Percentiles rank a stretch among this genome's conserved stretches.
Evolutionary conservation across 1,139 yeast species (phyloP).

Genomic region (Protomyces inouyei): DNA sequence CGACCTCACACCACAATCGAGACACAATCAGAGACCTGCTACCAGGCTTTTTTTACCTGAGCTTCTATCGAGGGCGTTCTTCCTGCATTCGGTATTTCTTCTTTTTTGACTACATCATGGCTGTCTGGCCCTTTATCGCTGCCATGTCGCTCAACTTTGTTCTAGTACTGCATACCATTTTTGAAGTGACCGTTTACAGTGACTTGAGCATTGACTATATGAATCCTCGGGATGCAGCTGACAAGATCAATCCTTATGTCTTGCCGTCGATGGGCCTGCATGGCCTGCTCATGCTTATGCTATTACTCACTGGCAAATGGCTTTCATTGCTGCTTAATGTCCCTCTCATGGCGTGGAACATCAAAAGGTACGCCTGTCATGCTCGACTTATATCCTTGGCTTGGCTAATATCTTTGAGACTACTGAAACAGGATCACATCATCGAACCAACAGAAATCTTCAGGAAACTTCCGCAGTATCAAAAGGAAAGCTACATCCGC

Average conservation of each 20-base stretch:
- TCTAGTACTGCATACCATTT: slow-evolving; percentile 83
- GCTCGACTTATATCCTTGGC: background rate
- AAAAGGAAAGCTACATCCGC: slow-evolving; percentile 63
- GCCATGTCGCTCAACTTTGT: slow-evolving; percentile 59
- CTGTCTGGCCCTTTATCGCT: slow-evolving; percentile 8
- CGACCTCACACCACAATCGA: no score
- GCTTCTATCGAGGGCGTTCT: no score
- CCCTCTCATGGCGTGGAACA: slow-evolving; percentile 79
- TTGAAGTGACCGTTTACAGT: slow-evolving; percentile 75
- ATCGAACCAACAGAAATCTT: slow-evolving; percentile 97
- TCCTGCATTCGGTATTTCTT: no score
- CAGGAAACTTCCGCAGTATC: slow-evolving; percentile 76
- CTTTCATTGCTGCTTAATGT: slow-evolving; percentile 76
- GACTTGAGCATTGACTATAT: slow-evolving; percentile 58
- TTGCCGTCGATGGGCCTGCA: slow-evolving; percentile 89
- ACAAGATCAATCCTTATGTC: slow-evolving; percentile 78
- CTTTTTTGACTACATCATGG: background rate
- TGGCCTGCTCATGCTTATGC: slow-evolving; percentile 62
- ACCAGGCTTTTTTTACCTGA: no score
- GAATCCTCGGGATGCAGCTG: slow-evolving; percentile 94
- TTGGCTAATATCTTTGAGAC: background rate
- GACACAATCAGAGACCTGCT: no score
- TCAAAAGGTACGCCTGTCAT: slow-evolving; percentile 53
- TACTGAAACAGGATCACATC: slow-evolving; percentile 65
- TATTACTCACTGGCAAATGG: slow-evolving; percentile 90